These are phyloP conservation scores for Saccharomyces pastorianus DNA, from an alignment of 1,139 yeast species.

Conservation along the genomic window DNA sequence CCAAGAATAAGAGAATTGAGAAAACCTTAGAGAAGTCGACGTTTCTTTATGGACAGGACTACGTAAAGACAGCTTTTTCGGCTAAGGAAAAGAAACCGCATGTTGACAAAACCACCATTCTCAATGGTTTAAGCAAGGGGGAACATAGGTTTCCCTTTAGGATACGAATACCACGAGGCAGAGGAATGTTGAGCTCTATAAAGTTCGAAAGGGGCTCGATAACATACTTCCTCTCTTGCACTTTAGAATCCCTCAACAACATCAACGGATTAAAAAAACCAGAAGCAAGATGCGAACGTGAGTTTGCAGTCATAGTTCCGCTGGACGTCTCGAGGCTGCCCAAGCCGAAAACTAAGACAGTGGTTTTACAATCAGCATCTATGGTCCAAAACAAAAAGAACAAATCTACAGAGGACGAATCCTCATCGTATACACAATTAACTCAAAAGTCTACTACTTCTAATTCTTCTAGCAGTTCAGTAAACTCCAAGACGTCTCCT, in stretches of 20 bases:
- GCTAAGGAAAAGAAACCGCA: conserved; percentile 20
- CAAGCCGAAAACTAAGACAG: conserved; percentile 56
- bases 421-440: conserved; percentile 19
- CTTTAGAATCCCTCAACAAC: conserved; percentile 33
- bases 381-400: conserved; percentile 11
- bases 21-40: conserved; percentile 58
- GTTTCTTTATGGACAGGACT: conserved; percentile 50
- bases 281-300: conserved; percentile 39
- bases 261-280: conserved; percentile 6
- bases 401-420: conserved; percentile 13
- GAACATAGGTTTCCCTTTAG: conserved; percentile 84
- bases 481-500: conserved; percentile 9
- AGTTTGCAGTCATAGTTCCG: conserved; percentile 59
- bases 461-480: conserved; percentile 15
- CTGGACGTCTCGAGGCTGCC: conserved; percentile 63
- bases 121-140: conserved; percentile 56
- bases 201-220: conserved; percentile 83
- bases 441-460: conserved; percentile 15
- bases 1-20: conserved; percentile 33
- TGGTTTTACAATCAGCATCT: conserved; percentile 44
- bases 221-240: conserved; percentile 54
- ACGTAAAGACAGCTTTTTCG: conserved; percentile 5
- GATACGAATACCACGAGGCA: conserved; percentile 60
- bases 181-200: conserved; percentile 62
- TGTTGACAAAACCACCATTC: conserved; percentile 10